Conservation (phyloP, 2,329 filamentous ascomycete species). For the Botryotinia narcissicola region DNA sequence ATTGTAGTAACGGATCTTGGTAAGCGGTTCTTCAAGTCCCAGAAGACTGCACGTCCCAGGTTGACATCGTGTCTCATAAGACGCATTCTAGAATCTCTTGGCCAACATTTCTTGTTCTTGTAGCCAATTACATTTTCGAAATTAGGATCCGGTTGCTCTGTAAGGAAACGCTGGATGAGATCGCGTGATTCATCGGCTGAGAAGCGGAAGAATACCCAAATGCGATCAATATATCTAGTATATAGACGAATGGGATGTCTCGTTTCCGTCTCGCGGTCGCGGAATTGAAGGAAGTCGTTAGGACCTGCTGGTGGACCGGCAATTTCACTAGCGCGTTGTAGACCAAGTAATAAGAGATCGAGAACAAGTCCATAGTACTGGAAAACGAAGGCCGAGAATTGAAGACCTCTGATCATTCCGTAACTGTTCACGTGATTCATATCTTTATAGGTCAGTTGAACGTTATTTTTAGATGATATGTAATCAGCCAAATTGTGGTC, state of each 20-base stretch:
- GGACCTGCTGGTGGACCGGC: conserved; percentile 90
- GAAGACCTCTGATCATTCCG: conserved; percentile 94
- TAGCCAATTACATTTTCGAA: conserved; percentile 99
- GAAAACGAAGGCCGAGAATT: conserved; percentile 98
- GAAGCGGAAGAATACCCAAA: conserved; percentile 97
- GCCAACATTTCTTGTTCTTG: conserved; percentile 99
- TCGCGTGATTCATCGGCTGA: conserved; percentile 91
- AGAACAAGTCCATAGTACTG: conserved; percentile 97
- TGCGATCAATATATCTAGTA: conserved; percentile 95
- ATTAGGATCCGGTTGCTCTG: conserved; percentile 96
- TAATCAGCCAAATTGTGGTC: conserved; percentile 99
- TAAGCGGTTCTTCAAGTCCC: conserved; percentile 96
- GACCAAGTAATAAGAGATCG: conserved; percentile 84
- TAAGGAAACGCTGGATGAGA: conserved; percentile 94
- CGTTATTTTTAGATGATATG: conserved; percentile 99
- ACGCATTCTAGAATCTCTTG: conserved; percentile 93
- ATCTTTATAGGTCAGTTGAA: conserved; percentile 98
- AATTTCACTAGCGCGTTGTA: conserved; percentile 96
- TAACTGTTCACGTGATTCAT: conserved; percentile 99
- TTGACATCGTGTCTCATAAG: conserved; percentile 99
- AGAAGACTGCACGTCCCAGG: conserved; percentile 94
- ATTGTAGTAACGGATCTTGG: conserved; percentile 95
- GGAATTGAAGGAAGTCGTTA: conserved; percentile 97
- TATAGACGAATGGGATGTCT: conserved; percentile 97
- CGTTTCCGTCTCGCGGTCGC: conserved; percentile 86